phyloP scores from a whole-genome alignment of 2,329 filamentous ascomycete genomes.

The Ophiostoma ips region DNA sequence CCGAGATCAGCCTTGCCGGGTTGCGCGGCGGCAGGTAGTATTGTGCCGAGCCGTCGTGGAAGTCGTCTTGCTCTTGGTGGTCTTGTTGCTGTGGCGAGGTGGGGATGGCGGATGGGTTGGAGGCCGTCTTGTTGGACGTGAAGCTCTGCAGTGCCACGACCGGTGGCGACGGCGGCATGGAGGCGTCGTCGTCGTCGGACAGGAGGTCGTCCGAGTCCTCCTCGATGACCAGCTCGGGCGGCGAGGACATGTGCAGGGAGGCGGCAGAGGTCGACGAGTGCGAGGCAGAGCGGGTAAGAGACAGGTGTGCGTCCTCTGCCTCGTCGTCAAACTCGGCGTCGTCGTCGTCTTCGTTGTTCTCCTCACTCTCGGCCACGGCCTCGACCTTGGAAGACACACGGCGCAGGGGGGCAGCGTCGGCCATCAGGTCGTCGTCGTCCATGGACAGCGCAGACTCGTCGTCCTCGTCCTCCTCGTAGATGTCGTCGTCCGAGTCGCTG shows the following conservation, averaged over 20 bases:
- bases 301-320: constrained; percentile 42
- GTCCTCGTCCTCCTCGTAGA: constrained; percentile 30
- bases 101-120: constrained; percentile 17
- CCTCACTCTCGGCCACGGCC: not conserved
- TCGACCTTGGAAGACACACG: constrained; percentile 22
- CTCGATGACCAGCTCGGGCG: constrained; percentile 48
- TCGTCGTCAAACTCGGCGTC: constrained; percentile 24
- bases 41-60: not conserved
- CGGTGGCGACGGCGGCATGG: constrained; percentile 58
- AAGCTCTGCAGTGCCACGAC: constrained; percentile 44
- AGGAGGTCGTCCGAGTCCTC: constrained; percentile 52
- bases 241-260: constrained; percentile 25
- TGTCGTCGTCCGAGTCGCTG: constrained; percentile 34
- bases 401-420: constrained; percentile 31
- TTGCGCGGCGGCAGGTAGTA: constrained; percentile 41
- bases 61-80: constrained; percentile 16
- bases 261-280: constrained; percentile 29
- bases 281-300: constrained; percentile 54
- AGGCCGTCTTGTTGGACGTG: constrained; percentile 26
- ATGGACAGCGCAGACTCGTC: constrained; percentile 13
- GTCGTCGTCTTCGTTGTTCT: constrained; percentile 6
- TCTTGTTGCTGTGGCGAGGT: constrained; percentile 22
- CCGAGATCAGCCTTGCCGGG: constrained; percentile 32
- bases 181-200: constrained; percentile 55
- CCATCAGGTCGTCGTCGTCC: constrained; percentile 33